A percentile compares a stretch with the other conserved stretches of the same genome.
phyloP scores from a whole-genome alignment of 2,329 filamentous ascomycete species.

The Cladophialophora carrionii region DNA sequence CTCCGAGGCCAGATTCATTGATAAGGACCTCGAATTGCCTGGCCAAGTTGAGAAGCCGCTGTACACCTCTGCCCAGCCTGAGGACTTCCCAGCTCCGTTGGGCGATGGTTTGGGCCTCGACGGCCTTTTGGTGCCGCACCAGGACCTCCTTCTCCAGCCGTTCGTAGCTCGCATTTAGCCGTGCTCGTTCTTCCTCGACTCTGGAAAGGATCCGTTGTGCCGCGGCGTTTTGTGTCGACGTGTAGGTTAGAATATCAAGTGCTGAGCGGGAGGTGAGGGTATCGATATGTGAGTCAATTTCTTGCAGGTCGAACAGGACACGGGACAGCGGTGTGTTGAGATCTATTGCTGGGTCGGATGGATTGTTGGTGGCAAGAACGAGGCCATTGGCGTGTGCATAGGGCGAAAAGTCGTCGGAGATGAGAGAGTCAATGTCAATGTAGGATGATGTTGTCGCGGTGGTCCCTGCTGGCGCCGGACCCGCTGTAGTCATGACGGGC shows the following conservation, averaged over 20 bases:
- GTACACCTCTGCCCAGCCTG: conserved; percentile 73
- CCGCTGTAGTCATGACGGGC: conserved; percentile 12
- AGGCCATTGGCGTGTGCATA: conserved; percentile 84
- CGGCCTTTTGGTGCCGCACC: conserved; percentile 80
- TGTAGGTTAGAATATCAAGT: conserved; percentile 77
- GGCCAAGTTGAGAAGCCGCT: conserved; percentile 77
- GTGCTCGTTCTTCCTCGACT: conserved; percentile 77
- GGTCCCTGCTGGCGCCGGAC: not conserved
- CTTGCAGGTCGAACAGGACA: conserved; percentile 94
- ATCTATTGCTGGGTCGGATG: conserved; percentile 85
- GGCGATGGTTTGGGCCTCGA: conserved; percentile 77
- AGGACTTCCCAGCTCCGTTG: conserved; percentile 80
- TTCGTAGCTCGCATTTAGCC: conserved; percentile 80
- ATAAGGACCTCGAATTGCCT: conserved; percentile 87
- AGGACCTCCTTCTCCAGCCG: conserved; percentile 85
- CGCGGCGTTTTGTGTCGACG: conserved; percentile 71
- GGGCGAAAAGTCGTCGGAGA: conserved; percentile 79
- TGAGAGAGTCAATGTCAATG: conserved; percentile 92
- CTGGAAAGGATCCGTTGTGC: conserved; percentile 73
- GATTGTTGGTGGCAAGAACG: conserved; percentile 87
- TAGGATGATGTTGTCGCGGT: conserved; percentile 55
- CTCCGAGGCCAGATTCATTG: conserved; percentile 62
- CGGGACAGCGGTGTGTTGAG: conserved; percentile 90
- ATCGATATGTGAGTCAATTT: conserved; percentile 95
- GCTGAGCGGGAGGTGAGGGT: conserved; percentile 82